A percentile compares a stretch with the other conserved stretches of the same genome.
These are phyloP conservation scores for Clavariopsis aquatica DNA, from an alignment of 495 filamentous ascomycete genomes.

Conservation along the genomic window DNA sequence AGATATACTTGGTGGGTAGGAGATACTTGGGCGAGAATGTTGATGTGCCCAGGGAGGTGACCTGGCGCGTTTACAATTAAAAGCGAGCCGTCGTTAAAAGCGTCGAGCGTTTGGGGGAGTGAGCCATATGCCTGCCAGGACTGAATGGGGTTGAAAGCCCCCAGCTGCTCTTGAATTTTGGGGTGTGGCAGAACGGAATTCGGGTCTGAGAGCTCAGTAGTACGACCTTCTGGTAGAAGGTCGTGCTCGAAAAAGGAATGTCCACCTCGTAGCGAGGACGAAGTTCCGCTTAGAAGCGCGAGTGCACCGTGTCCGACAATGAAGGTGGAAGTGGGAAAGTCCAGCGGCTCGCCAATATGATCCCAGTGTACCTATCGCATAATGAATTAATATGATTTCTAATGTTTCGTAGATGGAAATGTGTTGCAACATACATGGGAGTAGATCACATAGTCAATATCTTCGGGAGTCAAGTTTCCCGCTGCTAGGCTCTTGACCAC, in stretches of 20 bases:
- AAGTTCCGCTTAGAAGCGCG: constrained; percentile 41
- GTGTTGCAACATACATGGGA: constrained; percentile 44
- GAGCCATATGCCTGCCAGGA: constrained; percentile 40
- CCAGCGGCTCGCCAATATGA: constrained; percentile 48
- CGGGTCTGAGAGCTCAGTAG: constrained; percentile 44
- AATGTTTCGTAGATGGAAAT: no score
- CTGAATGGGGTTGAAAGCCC: constrained; percentile 8
- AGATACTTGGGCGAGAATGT: constrained; percentile 46
- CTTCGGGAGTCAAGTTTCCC: constrained; percentile 42
- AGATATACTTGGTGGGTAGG: constrained; percentile 47
- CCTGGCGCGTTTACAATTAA: constrained; percentile 51
- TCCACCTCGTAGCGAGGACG: constrained; percentile 36
- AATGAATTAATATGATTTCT: no score
- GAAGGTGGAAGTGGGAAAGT: constrained; percentile 45
- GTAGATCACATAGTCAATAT: constrained; percentile 49
- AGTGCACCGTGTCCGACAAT: constrained; percentile 47
- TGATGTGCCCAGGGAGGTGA: constrained; percentile 53
- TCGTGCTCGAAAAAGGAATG: constrained; percentile 49
- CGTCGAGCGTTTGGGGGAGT: constrained; percentile 47
- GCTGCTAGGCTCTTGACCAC: constrained; percentile 41
- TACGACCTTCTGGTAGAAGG: constrained; percentile 43
- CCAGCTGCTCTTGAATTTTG: background rate
- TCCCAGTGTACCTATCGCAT: constrained; percentile 49
- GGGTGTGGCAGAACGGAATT: background rate
- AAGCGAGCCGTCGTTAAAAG: constrained; percentile 49